Evolutionary conservation across 2,329 filamentous ascomycete genomes (phyloP).

Genomic region (Drechmeria coniospora): DNA sequence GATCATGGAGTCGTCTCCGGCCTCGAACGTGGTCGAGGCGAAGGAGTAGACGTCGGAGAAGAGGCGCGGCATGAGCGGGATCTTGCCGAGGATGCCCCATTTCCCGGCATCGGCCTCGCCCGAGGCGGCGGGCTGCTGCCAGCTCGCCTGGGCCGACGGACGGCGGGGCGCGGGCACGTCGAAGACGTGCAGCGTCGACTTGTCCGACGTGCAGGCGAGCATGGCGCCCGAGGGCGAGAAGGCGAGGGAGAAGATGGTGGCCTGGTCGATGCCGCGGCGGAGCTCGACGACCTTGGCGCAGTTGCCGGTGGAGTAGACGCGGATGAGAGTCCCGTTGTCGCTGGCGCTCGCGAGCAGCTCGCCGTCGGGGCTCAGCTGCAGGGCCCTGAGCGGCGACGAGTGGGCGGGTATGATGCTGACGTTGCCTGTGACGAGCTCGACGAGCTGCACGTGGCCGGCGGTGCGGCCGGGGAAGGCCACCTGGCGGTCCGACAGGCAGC

Average conservation of each 20-base stretch:
- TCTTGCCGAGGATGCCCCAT: slow-evolving; percentile 72
- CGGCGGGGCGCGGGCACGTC: slow-evolving; percentile 52
- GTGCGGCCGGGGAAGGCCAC: slow-evolving; percentile 81
- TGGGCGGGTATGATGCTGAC: slow-evolving; percentile 93
- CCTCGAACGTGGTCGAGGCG: slow-evolving; percentile 64
- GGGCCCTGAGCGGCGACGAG: slow-evolving; percentile 58
- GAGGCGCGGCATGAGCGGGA: slow-evolving; percentile 70
- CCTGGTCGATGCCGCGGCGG: slow-evolving; percentile 75
- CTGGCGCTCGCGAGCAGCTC: slow-evolving; percentile 78
- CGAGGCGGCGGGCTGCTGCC: slow-evolving; percentile 12
- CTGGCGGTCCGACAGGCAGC: slow-evolving; percentile 56
- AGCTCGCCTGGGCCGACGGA: slow-evolving; percentile 16
- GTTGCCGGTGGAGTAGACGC: slow-evolving; percentile 67
- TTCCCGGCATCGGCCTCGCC: slow-evolving; percentile 45
- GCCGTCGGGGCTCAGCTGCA: slow-evolving; percentile 67
- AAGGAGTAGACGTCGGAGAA: slow-evolving; percentile 88
- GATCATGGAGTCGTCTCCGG: slow-evolving; percentile 53
- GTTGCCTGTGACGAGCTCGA: slow-evolving; percentile 61
- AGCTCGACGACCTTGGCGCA: slow-evolving; percentile 73
- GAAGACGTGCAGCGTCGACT: slow-evolving; percentile 89
- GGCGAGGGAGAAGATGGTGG: slow-evolving; percentile 71
- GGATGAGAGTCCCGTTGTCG: slow-evolving; percentile 77
- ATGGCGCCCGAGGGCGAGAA: slow-evolving; percentile 71
- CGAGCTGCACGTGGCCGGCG: slow-evolving; percentile 74
- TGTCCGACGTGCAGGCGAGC: slow-evolving; percentile 89